Percentiles rank a stretch among this genome's conserved stretches.
Evolutionary conservation across 371 early-diverging fungal genomes (phyloP).

Genomic region (Blastocladiella emersonii): DNA sequence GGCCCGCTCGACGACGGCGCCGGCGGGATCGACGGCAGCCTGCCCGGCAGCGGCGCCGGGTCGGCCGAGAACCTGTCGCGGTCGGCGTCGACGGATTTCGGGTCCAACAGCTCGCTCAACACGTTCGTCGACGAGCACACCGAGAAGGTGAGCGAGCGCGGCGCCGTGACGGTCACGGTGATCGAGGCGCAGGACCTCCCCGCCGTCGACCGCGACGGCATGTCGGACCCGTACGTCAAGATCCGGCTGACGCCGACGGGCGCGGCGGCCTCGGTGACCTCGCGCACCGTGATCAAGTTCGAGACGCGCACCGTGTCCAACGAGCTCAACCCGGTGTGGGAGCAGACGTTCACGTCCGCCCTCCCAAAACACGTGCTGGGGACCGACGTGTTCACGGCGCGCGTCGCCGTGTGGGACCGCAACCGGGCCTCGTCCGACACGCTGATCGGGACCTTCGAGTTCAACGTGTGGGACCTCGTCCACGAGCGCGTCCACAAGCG

Average conservation of each 20-base stretch:
- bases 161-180: background rate
- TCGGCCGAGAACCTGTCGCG: background rate
- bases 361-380: background rate
- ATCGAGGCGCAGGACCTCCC: background rate
- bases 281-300: no score
- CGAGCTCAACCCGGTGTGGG: background rate
- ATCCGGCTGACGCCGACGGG: background rate
- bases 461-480: background rate
- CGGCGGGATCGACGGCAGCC: no score
- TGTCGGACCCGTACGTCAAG: slow-evolving; percentile 4
- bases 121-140: background rate
- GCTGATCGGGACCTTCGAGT: background rate
- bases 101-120: background rate
- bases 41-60: no score
- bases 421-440: background rate
- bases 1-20: no score
- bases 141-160: background rate
- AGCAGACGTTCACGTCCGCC: background rate
- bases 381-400: background rate
- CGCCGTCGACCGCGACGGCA: background rate
- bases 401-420: background rate
- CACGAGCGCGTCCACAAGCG: background rate
- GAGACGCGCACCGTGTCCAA: background rate
- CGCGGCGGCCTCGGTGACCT: no score
- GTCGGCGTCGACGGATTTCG: background rate